Evolutionary conservation across 306 rosid genomes (phyloP), one percentile per base, ranked within the genome.

Genomic region (Quercus cerris): DNA sequence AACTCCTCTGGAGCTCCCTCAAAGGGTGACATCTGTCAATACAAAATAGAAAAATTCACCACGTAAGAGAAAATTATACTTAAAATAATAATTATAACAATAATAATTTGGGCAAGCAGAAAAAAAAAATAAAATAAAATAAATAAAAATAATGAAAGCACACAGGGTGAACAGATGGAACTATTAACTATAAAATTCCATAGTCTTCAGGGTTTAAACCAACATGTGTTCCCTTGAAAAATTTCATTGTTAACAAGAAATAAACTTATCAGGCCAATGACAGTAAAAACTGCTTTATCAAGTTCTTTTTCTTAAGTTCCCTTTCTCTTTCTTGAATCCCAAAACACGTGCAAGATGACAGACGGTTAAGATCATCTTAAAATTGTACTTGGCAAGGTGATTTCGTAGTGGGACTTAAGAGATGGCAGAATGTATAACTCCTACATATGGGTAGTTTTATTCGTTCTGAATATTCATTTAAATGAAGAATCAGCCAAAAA

Each of bases 1-100:
- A 95, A 95, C 84, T 95, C 99, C 88, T 93, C 92, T 4, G 97
- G 98, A 74, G 97, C 97, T 4, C 75, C 99, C 75, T 87, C 97
- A 69, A 51, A 76, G 71, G 97, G 98, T 28, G 98, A 91, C 85
- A 93, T 83, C 99, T 95, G 83, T 23, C 71, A 76, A 79, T 49
- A 61, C 73, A 84, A 58, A 5, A 77, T 58, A 68, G 75, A 73
- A 73, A 73, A 88, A 78, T 49, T 55, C 30, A 75, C 62, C 82
- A 44, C 59, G 70, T 58, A 77, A 74, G 75, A 13, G 54, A 14
- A 80, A 84, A 63, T 41, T 73, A 51, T 46, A 20, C 52, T 56
- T 2, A 41, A 81, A n/a, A 68, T 2, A 41, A 41, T 41, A 49
- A 67, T 73, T 68, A 63, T 38, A 61, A 0, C 14, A 22, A n/a